Evolutionary conservation across 1,139 yeast species (phyloP).

Genomic region (Arxiozyma slooffiae): DNA sequence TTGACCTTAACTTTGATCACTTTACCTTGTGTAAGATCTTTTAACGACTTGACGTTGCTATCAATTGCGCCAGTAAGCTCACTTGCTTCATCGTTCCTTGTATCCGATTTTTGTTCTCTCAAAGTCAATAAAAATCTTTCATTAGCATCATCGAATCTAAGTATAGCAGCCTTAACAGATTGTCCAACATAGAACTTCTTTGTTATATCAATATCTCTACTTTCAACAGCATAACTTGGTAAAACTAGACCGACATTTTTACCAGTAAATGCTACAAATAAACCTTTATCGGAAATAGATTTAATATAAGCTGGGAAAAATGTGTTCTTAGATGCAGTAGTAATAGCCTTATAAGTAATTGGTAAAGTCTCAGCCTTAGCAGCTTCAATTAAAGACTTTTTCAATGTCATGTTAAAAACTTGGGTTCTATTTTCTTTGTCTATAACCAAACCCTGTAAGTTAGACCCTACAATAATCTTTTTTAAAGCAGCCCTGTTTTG

Average conservation of each 20-base stretch:
- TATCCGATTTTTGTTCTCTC: conserved; percentile 28
- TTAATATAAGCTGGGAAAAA: conserved; percentile 63
- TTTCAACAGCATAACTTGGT: conserved; percentile 60
- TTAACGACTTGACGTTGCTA: conserved; percentile 35
- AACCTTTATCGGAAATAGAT: conserved; percentile 66
- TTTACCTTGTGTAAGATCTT: conserved; percentile 52
- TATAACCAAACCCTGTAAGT: conserved; percentile 51
- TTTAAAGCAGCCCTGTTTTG: conserved; percentile 58
- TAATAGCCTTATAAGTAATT: conserved; percentile 46
- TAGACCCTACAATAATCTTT: conserved; percentile 50
- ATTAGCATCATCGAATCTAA: conserved; percentile 57
- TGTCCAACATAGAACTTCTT: conserved; percentile 51
- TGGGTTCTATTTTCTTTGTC: conserved; percentile 57
- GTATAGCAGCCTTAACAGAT: conserved; percentile 56
- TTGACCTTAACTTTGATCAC: conserved; percentile 52
- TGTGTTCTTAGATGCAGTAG: conserved; percentile 36
- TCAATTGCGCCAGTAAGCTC: conserved; percentile 52
- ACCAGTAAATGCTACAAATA: conserved; percentile 76
- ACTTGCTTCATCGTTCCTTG: conserved; percentile 10
- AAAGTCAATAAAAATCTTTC: conserved; percentile 60
- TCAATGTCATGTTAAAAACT: conserved; percentile 53
- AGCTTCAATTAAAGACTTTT: conserved; percentile 57
- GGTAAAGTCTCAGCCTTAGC: conserved; percentile 52
- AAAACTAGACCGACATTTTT: conserved; percentile 74
- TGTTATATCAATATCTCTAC: conserved; percentile 46